These are phyloP conservation scores for Antitrichia curtipendula DNA, from an alignment of 225 moss, liverwort and hornwort genomes.

Conservation along the genomic window DNA sequence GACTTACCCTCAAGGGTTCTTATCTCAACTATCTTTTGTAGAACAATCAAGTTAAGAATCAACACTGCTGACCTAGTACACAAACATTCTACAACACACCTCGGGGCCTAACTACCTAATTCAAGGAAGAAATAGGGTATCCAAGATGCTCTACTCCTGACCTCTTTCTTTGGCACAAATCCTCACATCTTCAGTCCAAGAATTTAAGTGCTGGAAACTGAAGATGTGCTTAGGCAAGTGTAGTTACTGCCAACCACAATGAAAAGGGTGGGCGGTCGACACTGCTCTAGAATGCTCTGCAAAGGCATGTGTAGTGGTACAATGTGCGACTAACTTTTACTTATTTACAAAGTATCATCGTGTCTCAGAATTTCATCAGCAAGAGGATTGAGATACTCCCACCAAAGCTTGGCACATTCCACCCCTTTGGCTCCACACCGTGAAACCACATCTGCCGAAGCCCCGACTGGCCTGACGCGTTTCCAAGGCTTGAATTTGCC, in stretches of 20 bases:
- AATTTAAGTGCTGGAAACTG: not conserved
- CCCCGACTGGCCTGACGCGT: slow-evolving; percentile 24
- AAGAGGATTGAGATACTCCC: slow-evolving; percentile 63
- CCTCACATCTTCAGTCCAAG: not conserved
- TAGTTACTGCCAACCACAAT: not conserved
- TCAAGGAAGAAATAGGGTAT: not conserved
- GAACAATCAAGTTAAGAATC: not conserved
- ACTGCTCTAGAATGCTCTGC: not conserved
- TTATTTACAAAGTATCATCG: slow-evolving; percentile 21
- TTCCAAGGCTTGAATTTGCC: slow-evolving; percentile 90
- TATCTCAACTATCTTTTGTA: not conserved
- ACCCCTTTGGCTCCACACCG: slow-evolving; percentile 47
- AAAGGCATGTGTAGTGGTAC: not conserved
- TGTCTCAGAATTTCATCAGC: slow-evolving; percentile 32
- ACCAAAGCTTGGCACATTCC: slow-evolving; percentile 81
- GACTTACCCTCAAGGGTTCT: not conserved
- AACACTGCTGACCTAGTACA: not conserved
- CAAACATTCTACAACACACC: not conserved
- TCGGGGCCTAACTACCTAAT: not conserved
- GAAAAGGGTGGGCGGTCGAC: not conserved
- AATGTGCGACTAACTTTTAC: not conserved
- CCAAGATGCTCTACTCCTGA: not conserved
- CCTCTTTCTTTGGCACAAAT: not conserved
- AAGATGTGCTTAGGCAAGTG: not conserved
- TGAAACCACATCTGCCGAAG: slow-evolving; percentile 30